phyloP scores from a whole-genome alignment of 495 filamentous ascomycete genomes.

The Darksidea phi region DNA sequence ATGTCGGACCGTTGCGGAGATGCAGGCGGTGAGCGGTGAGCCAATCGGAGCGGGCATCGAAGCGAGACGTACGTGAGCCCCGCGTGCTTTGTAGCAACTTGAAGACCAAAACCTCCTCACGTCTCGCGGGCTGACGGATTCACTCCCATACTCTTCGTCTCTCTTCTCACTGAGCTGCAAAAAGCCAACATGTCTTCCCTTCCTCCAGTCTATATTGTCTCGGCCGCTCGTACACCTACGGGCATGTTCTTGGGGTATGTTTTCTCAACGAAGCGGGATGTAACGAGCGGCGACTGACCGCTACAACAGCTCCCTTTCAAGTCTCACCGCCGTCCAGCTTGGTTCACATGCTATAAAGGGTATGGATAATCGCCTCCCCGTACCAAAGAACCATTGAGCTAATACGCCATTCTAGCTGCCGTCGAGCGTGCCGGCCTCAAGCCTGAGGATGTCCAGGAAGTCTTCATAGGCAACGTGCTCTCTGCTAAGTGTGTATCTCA shows the following conservation, averaged over 20 bases:
- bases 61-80: too few relatives aligned
- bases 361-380: constrained; percentile 44
- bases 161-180: neutral
- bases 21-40: neutral
- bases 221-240: constrained; percentile 82
- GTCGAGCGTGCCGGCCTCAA: constrained; percentile 83
- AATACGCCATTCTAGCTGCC: constrained; percentile 57
- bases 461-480: constrained; percentile 97
- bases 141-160: neutral
- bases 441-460: constrained; percentile 83
- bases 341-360: constrained; percentile 91
- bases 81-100: too few relatives aligned
- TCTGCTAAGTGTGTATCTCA: constrained; percentile 73
- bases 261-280: constrained; percentile 3
- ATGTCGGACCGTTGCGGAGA: neutral
- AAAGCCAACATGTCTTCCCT: constrained; percentile 56
- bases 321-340: constrained; percentile 79
- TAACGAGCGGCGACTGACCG: constrained; percentile 23
- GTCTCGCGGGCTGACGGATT: neutral
- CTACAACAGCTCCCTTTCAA: constrained; percentile 70
- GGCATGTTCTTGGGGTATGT: constrained; percentile 89
- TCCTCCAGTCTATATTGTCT: constrained; percentile 92
- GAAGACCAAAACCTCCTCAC: neutral
- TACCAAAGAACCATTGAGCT: constrained; percentile 13
- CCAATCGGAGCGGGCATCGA: too few relatives aligned